Base-by-base conservation (phyloP, 352 stramenopile species). In the Globisporangium carolinianum region DNA sequence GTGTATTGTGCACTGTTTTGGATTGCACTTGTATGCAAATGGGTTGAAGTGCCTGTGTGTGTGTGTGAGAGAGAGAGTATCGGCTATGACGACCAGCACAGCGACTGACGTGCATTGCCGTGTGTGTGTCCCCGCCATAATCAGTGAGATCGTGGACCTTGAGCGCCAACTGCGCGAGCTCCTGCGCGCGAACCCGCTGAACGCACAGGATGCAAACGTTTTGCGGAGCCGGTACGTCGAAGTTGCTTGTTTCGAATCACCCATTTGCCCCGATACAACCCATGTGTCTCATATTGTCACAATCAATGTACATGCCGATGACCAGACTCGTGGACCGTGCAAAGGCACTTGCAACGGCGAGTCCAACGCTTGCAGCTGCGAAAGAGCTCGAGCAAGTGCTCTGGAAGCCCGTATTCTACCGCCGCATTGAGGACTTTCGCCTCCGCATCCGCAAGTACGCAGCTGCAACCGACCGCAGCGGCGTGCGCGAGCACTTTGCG, bases 331-430 rank as follows among this genome's bases (percentile, higher is more conserved):
- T 83, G 42, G 77, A 79, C 43, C 77, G 79, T 51, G 81, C 77
- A 35, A 73, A 67, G 47, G 48, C 58, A 14, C 59, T 91, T 18
- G 69, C 63, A 32, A 66, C 85, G 41, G 61, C 57, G 43, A 71
- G 73, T n/a, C 71, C 81, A 11, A 55, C 63, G 3, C 85, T 91
- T 52, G 79, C 81, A 15, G 79, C 79, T 12, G 41, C 59, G 15
- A 88, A 87, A 55, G 81, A 94, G 63, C 67, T 90, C 14, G 83
- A 94, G 57, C 78, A 89, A 52, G 80, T 80, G 58, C 72, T 96
- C 38, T 97, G 88, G 88, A 96, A 96, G 63, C 86, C 78, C 15
- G 96, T 87, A 63, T 95, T 95, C 60, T 97, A 97, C 66, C 91
- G 91, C 58, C 79, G 86, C 63, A 97, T 97, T 55, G 88, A 93